phyloP scores from a whole-genome alignment of 2,329 filamentous ascomycete species.

The Acephala macrosclerotiorum region DNA sequence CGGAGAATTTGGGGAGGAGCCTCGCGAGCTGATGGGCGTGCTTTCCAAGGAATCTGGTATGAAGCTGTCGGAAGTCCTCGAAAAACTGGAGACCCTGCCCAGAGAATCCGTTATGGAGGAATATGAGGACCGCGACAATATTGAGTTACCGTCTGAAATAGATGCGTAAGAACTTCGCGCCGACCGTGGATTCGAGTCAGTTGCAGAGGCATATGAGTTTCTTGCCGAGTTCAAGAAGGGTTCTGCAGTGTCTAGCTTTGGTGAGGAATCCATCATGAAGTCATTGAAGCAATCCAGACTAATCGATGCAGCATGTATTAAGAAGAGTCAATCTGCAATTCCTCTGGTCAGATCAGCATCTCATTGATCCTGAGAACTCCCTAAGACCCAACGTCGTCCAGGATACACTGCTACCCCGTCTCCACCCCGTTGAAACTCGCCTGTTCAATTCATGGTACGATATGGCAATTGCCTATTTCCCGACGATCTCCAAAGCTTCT shows the following conservation, averaged over 20 bases:
- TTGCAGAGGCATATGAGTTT: conserved; percentile 11
- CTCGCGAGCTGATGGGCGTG: conserved; percentile 13
- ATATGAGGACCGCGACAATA: conserved; percentile 36
- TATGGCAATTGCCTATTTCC: conserved; percentile 17
- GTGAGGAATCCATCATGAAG: conserved; percentile 23
- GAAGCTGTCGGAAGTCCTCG: conserved; percentile 26
- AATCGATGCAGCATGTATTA: conserved; percentile 10
- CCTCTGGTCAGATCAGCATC: neutral
- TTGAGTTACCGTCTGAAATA: conserved; percentile 13
- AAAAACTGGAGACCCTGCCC: conserved; percentile 37
- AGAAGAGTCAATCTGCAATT: conserved; percentile 9
- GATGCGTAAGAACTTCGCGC: conserved; percentile 27
- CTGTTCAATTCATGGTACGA: conserved; percentile 24
- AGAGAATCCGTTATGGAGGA: conserved; percentile 48
- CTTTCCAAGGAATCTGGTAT: conserved; percentile 19
- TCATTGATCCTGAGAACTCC: neutral
- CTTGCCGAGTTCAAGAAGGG: conserved; percentile 3
- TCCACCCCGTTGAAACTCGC: conserved; percentile 26
- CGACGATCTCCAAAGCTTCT: conserved; percentile 26
- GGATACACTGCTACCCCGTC: conserved; percentile 12
- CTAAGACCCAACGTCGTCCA: conserved; percentile 9
- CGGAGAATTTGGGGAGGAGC: conserved; percentile 13
- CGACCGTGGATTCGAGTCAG: conserved; percentile 10
- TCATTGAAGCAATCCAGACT: neutral
- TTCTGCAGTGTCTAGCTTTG: conserved; percentile 27